Percentiles rank a stretch among this genome's conserved stretches.
phyloP scores from a whole-genome alignment of 2,329 filamentous ascomycete species.

The Hypocrella siamensis region DNA sequence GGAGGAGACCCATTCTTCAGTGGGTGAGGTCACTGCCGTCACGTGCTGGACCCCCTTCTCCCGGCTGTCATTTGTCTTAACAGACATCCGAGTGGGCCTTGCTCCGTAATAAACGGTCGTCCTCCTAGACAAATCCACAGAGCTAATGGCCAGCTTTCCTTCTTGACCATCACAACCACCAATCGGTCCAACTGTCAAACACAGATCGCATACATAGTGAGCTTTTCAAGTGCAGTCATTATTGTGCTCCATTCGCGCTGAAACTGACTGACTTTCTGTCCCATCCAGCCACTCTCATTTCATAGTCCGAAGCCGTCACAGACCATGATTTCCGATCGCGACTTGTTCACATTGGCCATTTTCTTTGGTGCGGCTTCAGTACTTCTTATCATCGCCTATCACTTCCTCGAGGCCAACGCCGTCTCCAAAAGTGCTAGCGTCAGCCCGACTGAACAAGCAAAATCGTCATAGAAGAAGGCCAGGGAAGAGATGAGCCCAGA shows the following conservation, averaged over 20 bases:
- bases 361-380: conserved; percentile 83
- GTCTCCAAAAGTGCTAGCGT: conserved; percentile 4
- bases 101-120: not conserved
- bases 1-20: conserved; percentile 5
- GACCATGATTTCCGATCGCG: conserved; percentile 85
- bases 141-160: too few species aligned
- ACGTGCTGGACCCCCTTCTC: conserved; percentile 8
- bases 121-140: too few species aligned
- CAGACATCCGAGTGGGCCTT: too few species aligned
- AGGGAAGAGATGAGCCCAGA: not conserved
- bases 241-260: too few species aligned
- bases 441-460: conserved; percentile 1
- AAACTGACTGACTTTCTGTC: too few species aligned
- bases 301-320: too few species aligned
- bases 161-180: too few species aligned
- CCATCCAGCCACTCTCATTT: too few species aligned
- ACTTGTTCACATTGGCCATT: conserved; percentile 82
- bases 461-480: conserved; percentile 1
- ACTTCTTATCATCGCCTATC: conserved; percentile 86
- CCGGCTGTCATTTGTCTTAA: too few species aligned
- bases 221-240: too few species aligned
- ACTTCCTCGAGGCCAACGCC: conserved; percentile 90
- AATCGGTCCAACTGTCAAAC: too few species aligned
- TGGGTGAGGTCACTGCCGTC: conserved; percentile 12
- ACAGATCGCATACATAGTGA: too few species aligned